These are phyloP conservation scores for Eutrema heterophyllum DNA, from an alignment of 345 rosid species.

Conservation along the genomic window DNA sequence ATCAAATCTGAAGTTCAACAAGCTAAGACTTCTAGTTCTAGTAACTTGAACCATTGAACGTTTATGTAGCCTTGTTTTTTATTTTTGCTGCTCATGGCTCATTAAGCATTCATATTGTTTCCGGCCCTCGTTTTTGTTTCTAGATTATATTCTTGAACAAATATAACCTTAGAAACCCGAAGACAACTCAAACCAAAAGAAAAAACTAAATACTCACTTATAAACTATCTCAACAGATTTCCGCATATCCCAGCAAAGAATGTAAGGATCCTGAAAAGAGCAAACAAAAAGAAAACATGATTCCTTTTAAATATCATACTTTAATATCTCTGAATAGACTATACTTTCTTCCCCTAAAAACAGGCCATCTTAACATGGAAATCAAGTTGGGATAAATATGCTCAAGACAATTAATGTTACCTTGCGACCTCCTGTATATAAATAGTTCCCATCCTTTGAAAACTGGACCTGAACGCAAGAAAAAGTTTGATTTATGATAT, in stretches of 20 bases:
- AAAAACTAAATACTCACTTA: constrained; percentile 49
- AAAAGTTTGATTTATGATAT: neutral
- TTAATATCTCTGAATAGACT: neutral
- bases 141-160: neutral
- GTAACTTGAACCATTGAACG: neutral
- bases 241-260: constrained; percentile 91
- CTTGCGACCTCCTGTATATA: constrained; percentile 93
- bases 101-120: neutral
- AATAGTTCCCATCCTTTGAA: constrained; percentile 92
- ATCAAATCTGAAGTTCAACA: neutral
- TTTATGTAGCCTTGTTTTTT: neutral
- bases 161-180: neutral
- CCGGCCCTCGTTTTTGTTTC: neutral
- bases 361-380: neutral
- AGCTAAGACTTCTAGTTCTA: neutral
- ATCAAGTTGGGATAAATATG: neutral
- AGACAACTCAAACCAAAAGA: neutral
- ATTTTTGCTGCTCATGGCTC: neutral
- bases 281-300: neutral
- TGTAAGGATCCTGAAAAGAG: constrained; percentile 74
- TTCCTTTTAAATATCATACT: neutral
- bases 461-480: constrained; percentile 66
- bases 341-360: neutral
- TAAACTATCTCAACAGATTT: constrained; percentile 83
- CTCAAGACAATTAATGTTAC: constrained; percentile 33